phyloP scores from a whole-genome alignment of 768 basidiomycete species.

The Rhodosporidiobolus odoratus region DNA sequence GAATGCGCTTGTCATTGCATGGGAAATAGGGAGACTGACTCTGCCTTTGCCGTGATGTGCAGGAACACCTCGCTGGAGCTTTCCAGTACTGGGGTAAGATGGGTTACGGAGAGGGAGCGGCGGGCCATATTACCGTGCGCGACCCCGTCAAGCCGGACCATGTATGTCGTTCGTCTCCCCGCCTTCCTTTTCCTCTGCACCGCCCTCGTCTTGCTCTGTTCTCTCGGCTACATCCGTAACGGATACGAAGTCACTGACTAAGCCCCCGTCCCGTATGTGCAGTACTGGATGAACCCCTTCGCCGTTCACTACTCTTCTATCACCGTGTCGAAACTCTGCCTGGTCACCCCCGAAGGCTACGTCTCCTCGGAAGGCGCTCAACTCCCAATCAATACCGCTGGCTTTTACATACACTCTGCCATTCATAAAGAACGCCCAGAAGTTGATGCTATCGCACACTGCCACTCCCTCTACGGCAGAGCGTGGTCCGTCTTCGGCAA shows the following conservation, averaged over 20 bases:
- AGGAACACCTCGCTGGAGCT: conserved; percentile 38
- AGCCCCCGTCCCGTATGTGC: no score
- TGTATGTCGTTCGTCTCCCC: conserved; percentile 21
- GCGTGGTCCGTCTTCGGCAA: conserved; percentile 37
- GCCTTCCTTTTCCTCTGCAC: no score
- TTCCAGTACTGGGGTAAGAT: conserved; percentile 40
- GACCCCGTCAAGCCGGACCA: conserved; percentile 28
- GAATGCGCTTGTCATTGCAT: no score
- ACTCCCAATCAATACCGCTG: conserved; percentile 39
- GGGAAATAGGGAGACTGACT: no score
- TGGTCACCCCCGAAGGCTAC: conserved; percentile 35
- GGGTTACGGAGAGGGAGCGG: conserved; percentile 35
- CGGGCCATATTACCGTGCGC: conserved; percentile 27
- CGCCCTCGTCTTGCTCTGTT: no score
- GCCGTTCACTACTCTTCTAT: conserved; percentile 33
- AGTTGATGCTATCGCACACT: conserved; percentile 36
- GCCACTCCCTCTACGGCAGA: conserved; percentile 38
- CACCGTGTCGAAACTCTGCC: conserved; percentile 35
- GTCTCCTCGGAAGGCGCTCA: conserved; percentile 32
- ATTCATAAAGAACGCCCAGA: conserved; percentile 39
- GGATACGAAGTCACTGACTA: neutral
- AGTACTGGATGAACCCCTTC: conserved; percentile 41
- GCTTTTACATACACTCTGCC: conserved; percentile 34
- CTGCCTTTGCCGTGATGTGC: no score
- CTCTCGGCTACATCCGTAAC: no score